Evolutionary conservation across 2,329 filamentous ascomycete species (phyloP).

Genomic region (Colletotrichum chlorophyti): DNA sequence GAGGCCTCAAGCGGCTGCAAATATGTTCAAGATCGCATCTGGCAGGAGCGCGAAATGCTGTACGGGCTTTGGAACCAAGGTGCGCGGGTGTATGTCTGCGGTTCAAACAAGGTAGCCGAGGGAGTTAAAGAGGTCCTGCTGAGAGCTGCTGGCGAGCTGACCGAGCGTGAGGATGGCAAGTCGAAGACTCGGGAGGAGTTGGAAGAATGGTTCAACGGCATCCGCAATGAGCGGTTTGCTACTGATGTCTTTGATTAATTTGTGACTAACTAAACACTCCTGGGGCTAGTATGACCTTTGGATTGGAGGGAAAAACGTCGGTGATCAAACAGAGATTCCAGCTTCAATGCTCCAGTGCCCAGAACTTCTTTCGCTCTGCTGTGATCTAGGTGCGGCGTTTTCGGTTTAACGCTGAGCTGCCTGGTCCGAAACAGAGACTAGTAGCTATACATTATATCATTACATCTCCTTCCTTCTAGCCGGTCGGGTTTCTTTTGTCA

Average conservation of each 20-base stretch:
- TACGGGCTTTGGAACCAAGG: constrained; percentile 41
- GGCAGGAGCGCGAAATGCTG: constrained; percentile 40
- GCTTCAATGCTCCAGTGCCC: no score
- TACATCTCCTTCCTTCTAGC: no score
- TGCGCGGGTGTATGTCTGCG: constrained; percentile 67
- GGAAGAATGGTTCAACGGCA: constrained; percentile 53
- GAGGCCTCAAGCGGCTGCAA: constrained; percentile 54
- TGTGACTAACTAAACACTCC: no score
- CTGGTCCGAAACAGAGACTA: no score
- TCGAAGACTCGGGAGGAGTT: constrained; percentile 40
- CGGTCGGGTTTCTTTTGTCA: no score
- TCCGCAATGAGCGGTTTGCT: constrained; percentile 62
- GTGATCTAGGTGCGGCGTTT: no score
- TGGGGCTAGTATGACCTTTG: no score
- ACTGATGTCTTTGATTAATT: constrained; percentile 68
- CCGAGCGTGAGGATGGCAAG: constrained; percentile 38
- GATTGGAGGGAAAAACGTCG: no score
- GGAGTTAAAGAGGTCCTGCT: constrained; percentile 43
- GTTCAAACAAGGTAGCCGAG: constrained; percentile 53
- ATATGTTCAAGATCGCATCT: constrained; percentile 55
- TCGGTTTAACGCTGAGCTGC: no score
- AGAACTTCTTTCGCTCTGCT: no score
- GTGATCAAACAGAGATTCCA: no score
- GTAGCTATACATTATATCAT: no score
- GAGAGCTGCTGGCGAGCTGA: constrained; percentile 29